Conservation (phyloP, 495 filamentous ascomycete genomes). For the Xylaria grammica region DNA sequence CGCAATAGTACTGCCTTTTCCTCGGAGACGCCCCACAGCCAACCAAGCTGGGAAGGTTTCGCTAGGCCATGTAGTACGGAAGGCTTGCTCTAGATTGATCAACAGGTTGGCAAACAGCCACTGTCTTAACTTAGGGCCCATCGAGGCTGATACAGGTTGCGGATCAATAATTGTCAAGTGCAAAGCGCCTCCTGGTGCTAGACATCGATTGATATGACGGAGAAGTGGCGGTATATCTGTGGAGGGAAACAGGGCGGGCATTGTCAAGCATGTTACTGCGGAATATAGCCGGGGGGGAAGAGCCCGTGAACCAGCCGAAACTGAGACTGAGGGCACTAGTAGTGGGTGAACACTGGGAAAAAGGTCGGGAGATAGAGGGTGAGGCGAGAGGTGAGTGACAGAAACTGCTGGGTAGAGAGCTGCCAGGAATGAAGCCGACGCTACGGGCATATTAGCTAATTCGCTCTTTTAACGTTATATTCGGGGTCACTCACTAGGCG, state of each 20-base stretch:
- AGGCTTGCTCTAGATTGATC: slow-evolving; percentile 49
- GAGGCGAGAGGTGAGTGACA: slow-evolving; percentile 43
- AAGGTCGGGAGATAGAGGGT: slow-evolving; percentile 38
- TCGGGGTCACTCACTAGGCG: slow-evolving; percentile 37
- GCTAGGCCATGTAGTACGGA: slow-evolving; percentile 50
- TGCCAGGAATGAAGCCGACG: slow-evolving; percentile 49
- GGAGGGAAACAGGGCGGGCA: slow-evolving; percentile 45
- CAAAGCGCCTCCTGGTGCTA: slow-evolving; percentile 44
- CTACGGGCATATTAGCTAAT: slow-evolving; percentile 33
- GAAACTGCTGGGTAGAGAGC: slow-evolving; percentile 34
- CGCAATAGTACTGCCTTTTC: slow-evolving; percentile 38
- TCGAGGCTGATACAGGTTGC: slow-evolving; percentile 43
- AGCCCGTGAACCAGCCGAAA: slow-evolving; percentile 35
- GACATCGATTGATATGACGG: slow-evolving; percentile 44
- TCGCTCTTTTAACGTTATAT: not conserved
- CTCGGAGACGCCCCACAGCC: slow-evolving; percentile 43
- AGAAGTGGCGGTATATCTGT: slow-evolving; percentile 45
- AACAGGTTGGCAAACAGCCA: slow-evolving; percentile 57
- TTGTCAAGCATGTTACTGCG: slow-evolving; percentile 39
- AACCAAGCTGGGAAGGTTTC: slow-evolving; percentile 51
- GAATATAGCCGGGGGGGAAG: slow-evolving; percentile 43
- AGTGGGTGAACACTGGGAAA: slow-evolving; percentile 48
- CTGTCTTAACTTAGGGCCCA: slow-evolving; percentile 50
- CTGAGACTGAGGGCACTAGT: slow-evolving; percentile 37
- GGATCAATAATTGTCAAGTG: slow-evolving; percentile 55